A percentile compares a stretch with the other conserved stretches of the same genome.
These are phyloP conservation scores for Aspergillus piperis DNA, from an alignment of 2,329 filamentous ascomycete genomes.

Conservation along the genomic window DNA sequence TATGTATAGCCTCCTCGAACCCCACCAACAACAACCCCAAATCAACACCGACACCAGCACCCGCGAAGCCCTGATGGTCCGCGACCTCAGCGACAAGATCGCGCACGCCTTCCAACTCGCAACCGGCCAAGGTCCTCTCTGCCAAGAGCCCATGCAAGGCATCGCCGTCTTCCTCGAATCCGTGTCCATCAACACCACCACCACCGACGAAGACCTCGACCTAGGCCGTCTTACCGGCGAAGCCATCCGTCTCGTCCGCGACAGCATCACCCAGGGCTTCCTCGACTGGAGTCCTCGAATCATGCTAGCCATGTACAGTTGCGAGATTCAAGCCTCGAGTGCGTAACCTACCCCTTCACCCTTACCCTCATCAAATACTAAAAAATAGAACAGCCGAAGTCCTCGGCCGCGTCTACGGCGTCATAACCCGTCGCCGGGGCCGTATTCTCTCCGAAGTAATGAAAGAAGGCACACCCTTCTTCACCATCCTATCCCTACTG, in stretches of 20 bases:
- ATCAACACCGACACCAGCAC: constrained; percentile 27
- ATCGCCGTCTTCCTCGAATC: constrained; percentile 89
- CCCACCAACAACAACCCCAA: constrained; percentile 32
- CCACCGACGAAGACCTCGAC: constrained; percentile 56
- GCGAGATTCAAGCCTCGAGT: constrained; percentile 94
- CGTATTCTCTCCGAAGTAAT: constrained; percentile 86
- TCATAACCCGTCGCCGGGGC: constrained; percentile 91
- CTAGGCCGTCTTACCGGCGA: constrained; percentile 85
- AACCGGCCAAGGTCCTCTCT: constrained; percentile 84
- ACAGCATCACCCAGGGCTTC: constrained; percentile 81
- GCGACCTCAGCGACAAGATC: constrained; percentile 85
- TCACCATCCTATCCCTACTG: constrained; percentile 83
- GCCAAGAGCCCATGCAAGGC: constrained; percentile 89
- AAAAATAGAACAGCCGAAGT: constrained; percentile 82
- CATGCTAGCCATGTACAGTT: constrained; percentile 95
- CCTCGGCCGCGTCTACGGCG: constrained; percentile 90
- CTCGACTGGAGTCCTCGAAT: constrained; percentile 95
- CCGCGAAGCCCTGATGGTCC: constrained; percentile 44
- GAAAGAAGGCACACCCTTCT: constrained; percentile 94
- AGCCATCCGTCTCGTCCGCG: constrained; percentile 84
- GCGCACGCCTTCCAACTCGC: constrained; percentile 92
- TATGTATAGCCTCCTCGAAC: constrained; percentile 41
- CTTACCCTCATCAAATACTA: too few species aligned
- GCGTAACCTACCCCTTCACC: constrained; percentile 37
- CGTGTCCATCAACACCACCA: constrained; percentile 61